A percentile compares a stretch with the other conserved stretches of the same genome.
Conservation (phyloP, 2,329 filamentous ascomycete genomes). For the Colletotrichum horii region DNA sequence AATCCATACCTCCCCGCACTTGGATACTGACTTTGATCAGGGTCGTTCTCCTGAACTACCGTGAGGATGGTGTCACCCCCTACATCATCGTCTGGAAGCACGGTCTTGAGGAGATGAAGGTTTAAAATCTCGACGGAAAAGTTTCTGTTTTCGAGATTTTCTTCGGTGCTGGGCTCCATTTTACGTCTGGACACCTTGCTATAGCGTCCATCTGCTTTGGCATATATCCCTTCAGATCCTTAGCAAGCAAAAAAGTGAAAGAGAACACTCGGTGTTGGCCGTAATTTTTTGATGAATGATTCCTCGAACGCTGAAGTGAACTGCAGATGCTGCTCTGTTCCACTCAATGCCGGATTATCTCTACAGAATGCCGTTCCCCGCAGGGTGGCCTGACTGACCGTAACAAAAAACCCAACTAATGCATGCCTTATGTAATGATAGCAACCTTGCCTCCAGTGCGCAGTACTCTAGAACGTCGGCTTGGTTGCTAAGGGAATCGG, state of each 20-base stretch:
- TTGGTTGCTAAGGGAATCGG: conserved; percentile 58
- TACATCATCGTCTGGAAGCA: conserved; percentile 95
- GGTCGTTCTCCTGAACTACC: conserved; percentile 95
- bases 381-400: background rate
- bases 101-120: conserved; percentile 87
- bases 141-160: conserved; percentile 17
- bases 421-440: background rate
- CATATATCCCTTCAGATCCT: conserved; percentile 24
- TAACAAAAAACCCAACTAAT: conserved; percentile 12
- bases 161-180: background rate
- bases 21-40: conserved; percentile 42
- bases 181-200: conserved; percentile 12
- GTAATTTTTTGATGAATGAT: background rate
- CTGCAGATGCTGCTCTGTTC: background rate
- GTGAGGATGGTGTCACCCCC: conserved; percentile 91
- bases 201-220: conserved; percentile 23
- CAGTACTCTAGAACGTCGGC: conserved; percentile 44
- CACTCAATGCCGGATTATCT: background rate
- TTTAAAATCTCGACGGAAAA: conserved; percentile 60
- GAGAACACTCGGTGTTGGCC: conserved; percentile 12
- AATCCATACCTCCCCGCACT: background rate
- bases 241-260: conserved; percentile 22
- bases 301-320: background rate
- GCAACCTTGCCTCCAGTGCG: background rate
- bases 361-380: background rate